These are phyloP conservation scores for Rhytidiadelphus loreus DNA, from an alignment of 225 moss, liverwort and hornwort species.

Conservation along the genomic window DNA sequence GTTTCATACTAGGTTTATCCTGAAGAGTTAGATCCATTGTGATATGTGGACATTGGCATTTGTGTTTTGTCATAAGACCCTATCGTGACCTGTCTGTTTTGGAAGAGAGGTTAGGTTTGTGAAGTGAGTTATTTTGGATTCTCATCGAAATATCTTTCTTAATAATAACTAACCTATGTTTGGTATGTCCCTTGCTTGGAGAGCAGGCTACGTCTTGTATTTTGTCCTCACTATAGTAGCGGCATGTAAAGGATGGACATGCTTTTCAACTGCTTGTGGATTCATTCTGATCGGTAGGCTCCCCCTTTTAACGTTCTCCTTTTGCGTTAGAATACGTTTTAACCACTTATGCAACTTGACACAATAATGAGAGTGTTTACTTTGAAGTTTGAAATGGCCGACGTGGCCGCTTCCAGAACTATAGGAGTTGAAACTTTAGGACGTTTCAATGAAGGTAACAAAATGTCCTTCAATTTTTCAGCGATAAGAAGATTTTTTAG, in stretches of 20 bases:
- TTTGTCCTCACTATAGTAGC: constrained; percentile 31
- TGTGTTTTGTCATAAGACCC: background rate
- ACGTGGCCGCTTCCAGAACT: background rate
- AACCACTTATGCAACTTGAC: background rate
- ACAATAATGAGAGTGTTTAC: background rate
- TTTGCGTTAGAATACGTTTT: background rate
- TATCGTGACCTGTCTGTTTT: background rate
- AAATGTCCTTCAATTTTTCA: background rate
- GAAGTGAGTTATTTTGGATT: background rate
- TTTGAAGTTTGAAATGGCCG: background rate
- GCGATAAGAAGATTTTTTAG: background rate
- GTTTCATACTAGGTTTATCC: background rate
- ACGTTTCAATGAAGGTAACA: background rate
- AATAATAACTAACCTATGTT: background rate
- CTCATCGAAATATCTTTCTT: background rate
- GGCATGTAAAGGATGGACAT: constrained; percentile 35
- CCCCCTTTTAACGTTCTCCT: background rate
- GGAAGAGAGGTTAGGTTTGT: background rate
- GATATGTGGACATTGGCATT: background rate
- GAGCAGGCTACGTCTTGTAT: constrained; percentile 27
- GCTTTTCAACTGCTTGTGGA: constrained; percentile 47
- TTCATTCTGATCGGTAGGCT: constrained; percentile 36
- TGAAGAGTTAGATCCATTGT: background rate
- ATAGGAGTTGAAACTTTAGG: background rate
- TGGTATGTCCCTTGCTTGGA: background rate